A percentile compares a stretch with the other conserved stretches of the same genome.
Conservation (phyloP, 192 early-diverging fungal genomes). For the Coemansia sp. region DNA sequence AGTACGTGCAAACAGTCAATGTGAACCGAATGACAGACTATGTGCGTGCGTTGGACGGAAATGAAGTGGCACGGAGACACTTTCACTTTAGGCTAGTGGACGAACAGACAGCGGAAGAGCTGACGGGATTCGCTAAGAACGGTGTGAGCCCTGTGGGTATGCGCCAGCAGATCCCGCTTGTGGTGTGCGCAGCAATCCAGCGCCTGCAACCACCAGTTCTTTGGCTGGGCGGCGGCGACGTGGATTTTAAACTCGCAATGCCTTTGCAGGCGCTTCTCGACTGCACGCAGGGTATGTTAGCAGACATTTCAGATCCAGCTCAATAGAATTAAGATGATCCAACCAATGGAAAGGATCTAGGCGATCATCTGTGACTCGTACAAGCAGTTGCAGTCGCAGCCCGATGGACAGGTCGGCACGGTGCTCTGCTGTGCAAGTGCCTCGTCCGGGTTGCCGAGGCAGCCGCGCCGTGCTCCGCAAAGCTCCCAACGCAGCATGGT, state of each 20-base stretch:
- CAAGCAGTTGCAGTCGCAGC: constrained; percentile 50
- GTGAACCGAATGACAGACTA: constrained; percentile 64
- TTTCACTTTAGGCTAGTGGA: constrained; percentile 79
- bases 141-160: constrained; percentile 74
- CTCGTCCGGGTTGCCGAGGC: background rate
- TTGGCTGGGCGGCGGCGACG: constrained; percentile 78
- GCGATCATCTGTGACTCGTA: constrained; percentile 27
- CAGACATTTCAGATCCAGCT: constrained; percentile 24
- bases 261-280: constrained; percentile 63
- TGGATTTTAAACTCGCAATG: constrained; percentile 82
- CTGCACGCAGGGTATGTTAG: constrained; percentile 20
- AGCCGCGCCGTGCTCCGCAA: background rate
- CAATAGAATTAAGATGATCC: constrained; percentile 10
- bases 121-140: constrained; percentile 74
- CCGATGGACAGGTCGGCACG: constrained; percentile 46
- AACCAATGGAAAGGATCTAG: background rate
- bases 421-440: constrained; percentile 13
- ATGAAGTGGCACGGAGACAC: constrained; percentile 62
- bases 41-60: constrained; percentile 56
- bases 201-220: constrained; percentile 65
- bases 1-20: constrained; percentile 62
- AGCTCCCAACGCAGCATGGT: constrained; percentile 5
- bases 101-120: constrained; percentile 56
- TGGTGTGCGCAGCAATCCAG: constrained; percentile 63
- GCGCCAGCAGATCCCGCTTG: constrained; percentile 57